phyloP scores from a whole-genome alignment of 257 asterid genomes.

The Coffea eugenioides region DNA sequence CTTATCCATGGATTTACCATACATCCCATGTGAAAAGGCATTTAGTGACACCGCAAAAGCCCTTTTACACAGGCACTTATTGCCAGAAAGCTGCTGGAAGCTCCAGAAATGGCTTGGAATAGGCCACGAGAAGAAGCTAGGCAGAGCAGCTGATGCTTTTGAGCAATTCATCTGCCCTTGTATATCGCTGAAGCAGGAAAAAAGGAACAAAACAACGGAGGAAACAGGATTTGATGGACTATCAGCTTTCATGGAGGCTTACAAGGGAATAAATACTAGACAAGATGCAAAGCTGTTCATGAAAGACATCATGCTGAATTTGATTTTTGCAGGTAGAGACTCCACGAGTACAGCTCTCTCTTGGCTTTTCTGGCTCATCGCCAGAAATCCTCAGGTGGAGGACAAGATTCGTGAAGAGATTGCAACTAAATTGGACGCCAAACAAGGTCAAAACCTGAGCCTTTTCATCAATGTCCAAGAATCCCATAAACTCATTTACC shows the following conservation, averaged over 20 bases:
- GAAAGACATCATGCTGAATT: constrained; percentile 31
- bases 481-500: constrained; percentile 38
- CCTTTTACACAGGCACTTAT: not conserved
- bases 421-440: constrained; percentile 1
- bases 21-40: not conserved
- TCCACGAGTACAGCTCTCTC: constrained; percentile 40
- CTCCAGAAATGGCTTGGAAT: constrained; percentile 3
- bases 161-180: not conserved
- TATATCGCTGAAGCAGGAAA: too few relatives aligned
- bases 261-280: not conserved
- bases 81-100: constrained; percentile 9
- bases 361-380: constrained; percentile 46
- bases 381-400: constrained; percentile 28
- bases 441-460: constrained; percentile 21
- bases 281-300: constrained; percentile 21
- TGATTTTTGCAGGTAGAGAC: constrained; percentile 48
- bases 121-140: not conserved
- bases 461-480: constrained; percentile 26
- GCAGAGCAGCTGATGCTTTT: not conserved
- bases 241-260: constrained; percentile 8
- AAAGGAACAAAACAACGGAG: too few relatives aligned
- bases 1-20: not conserved
- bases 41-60: constrained; percentile 1
- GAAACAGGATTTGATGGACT: too few relatives aligned
- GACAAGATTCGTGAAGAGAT: constrained; percentile 38